A percentile compares a stretch with the other conserved stretches of the same genome.
These are phyloP conservation scores for Phytophthora europaea DNA, from an alignment of 352 stramenopile genomes.

Conservation along the genomic window DNA sequence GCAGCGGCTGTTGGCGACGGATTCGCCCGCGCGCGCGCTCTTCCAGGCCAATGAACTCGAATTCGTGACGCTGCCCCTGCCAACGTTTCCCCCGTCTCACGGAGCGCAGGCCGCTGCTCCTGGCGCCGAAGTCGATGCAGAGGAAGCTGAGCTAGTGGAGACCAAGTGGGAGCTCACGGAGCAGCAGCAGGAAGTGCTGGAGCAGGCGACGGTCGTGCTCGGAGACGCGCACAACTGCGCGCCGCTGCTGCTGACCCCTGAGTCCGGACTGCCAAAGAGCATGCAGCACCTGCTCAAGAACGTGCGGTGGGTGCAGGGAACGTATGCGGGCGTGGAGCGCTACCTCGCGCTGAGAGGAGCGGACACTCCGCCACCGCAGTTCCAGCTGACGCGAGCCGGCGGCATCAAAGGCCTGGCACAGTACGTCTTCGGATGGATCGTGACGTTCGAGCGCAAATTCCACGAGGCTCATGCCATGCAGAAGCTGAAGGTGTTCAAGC, in stretches of 20 bases:
- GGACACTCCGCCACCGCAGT: conserved; percentile 22
- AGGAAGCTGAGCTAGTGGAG: conserved; percentile 9
- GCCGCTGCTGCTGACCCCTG: conserved; percentile 47
- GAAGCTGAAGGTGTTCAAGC: conserved; percentile 46
- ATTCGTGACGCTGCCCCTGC: conserved; percentile 45
- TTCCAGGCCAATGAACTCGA: conserved; percentile 54
- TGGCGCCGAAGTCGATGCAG: conserved; percentile 12
- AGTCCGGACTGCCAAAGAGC: conserved; percentile 24
- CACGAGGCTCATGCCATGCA: conserved; percentile 58
- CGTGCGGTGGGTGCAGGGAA: conserved; percentile 71
- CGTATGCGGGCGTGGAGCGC: conserved; percentile 69
- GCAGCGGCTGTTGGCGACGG: conserved; percentile 36
- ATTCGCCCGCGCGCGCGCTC: conserved; percentile 48
- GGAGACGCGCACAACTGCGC: conserved; percentile 59
- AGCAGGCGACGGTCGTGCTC: conserved; percentile 53
- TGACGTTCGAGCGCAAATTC: conserved; percentile 74
- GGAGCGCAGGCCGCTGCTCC: conserved; percentile 36
- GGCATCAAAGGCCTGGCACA: conserved; percentile 75
- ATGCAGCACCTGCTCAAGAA: conserved; percentile 49
- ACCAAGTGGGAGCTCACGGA: conserved; percentile 44
- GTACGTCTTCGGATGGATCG: conserved; percentile 77
- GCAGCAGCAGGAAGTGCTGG: conserved; percentile 51
- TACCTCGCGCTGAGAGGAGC: conserved; percentile 46
- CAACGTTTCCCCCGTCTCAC: conserved; percentile 29
- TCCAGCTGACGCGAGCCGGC: conserved; percentile 66